Base-by-base conservation (phyloP, 306 rosid species). In the Cicer pinnatifidum region DNA sequence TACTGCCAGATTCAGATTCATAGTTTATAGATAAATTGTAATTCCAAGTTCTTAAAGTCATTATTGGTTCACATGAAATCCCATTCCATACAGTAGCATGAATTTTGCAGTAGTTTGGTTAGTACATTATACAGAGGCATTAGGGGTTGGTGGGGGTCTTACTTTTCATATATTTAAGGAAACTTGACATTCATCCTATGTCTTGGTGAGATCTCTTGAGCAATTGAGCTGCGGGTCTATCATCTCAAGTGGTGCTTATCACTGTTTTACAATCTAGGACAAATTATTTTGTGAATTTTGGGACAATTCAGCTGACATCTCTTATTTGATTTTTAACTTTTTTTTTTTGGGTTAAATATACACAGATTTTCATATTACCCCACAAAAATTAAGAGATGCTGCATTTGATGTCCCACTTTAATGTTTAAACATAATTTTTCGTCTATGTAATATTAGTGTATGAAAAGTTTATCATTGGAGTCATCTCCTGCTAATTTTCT, bases 1-100 rank as follows among this genome's bases (percentile, higher is more conserved):
- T 80, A 75, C 73, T 78, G 82, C 85, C 85, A 82, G 92, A 86
- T 84, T 62, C 85, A 82, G 86, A 79, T 81, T 77, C 88, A 78
- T 77, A 82, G 81, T 84, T 84, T 79, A 64, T 41, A 74, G 83
- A 44, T 82, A 72, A 78, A 82, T 73, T 81, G 82, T 79, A 81
- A 67, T 81, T 81, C 70, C 79, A 61, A 78, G 69, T 81, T 78
- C 63, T 77, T 83, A 69, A 61, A 71, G 89, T 79, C 77, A 72
- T 76, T 84, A 72, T 76, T 84, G 75, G 73, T 72, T 73, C 77
- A 12, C 80, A 57, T 69, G 80, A 80, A 47, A 59, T 80, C 59
- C 62, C 80, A 69, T 74, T 52, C 67, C 67, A 50, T 75, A 11
- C 1, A 3, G 35, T 28, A 28, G 35, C 35, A 28, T 28, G 5